These are phyloP conservation scores for Gamsiella multidivaricata DNA, from an alignment of 192 early-diverging fungal genomes.

Conservation along the genomic window DNA sequence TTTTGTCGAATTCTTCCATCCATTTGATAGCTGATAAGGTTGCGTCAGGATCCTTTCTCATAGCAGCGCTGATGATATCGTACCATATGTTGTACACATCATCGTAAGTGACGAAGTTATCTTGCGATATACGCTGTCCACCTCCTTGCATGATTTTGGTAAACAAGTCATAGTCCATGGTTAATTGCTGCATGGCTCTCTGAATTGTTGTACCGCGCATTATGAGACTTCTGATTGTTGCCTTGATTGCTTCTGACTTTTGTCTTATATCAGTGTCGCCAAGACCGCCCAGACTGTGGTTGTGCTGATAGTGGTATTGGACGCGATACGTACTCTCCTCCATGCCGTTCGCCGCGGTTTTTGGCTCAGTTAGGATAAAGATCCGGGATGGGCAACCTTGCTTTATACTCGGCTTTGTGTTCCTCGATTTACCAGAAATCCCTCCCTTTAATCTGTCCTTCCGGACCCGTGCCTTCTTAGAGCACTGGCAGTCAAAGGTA, in stretches of 20 bases:
- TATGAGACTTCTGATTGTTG: conserved; percentile 3
- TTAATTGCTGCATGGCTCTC: conserved; percentile 5
- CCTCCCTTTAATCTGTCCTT: neutral
- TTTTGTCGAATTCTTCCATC: conserved; percentile 8
- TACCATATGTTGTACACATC: conserved; percentile 32
- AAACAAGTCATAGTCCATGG: conserved; percentile 21
- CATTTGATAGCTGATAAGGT: conserved; percentile 13
- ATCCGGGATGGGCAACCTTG: neutral
- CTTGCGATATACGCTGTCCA: conserved; percentile 8
- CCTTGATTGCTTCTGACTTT: conserved; percentile 14
- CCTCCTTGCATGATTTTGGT: conserved; percentile 3
- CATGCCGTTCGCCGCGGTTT: neutral
- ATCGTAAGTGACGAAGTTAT: conserved; percentile 29
- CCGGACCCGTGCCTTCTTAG: neutral
- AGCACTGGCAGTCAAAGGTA: neutral
- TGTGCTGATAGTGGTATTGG: conserved; percentile 12
- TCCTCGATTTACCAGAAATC: neutral
- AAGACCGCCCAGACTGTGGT: conserved; percentile 10
- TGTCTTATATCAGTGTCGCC: conserved; percentile 12
- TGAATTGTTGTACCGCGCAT: conserved; percentile 9
- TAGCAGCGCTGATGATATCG: neutral
- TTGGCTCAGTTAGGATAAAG: neutral
- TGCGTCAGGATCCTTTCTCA: conserved; percentile 20
- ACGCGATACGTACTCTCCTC: neutral
- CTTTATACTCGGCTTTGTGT: neutral